Base-by-base conservation (phyloP, 192 early-diverging fungal species). In the Coemansia sp. region DNA sequence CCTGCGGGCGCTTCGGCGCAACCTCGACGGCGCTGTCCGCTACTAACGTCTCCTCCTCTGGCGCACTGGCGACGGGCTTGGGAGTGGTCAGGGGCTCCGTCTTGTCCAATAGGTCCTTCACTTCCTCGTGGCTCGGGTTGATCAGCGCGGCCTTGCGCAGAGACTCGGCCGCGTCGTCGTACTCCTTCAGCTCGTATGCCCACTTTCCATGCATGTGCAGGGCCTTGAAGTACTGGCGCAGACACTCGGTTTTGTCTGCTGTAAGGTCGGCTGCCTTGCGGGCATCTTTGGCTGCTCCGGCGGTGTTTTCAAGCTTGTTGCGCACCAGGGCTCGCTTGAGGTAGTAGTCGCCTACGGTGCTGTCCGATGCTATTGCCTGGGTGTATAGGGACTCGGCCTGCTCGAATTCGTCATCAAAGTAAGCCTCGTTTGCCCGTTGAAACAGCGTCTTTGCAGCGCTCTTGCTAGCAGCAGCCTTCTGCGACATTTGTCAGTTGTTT, bases 371-470 rank as follows among this genome's bases (percentile, higher is more conserved):
- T 65, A 93, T 87, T 20, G 90, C 87, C 66, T 88, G 74, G 6
- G 84, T 85, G 73, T 86, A 93, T 35, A 92, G 82, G 8, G 68
- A 66, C 61, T 92, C 79, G 35, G 93, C 89, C 45, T 85, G 81
- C 45, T 89, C 85, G 64, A 85, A 94, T 62, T 91, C 90, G 59
- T 91, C 91, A 58, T 91, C 89, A 69, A 91, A 87, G 68, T 88
- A 92, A 41, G 89, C 89, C 64, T 89, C 85, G 71, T 87, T 91
- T 14, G 88, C 94, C 67, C 86, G 62, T 54, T 74, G 66, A 40
- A 63, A 78, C 59, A 74, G 66, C 9, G 35, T 45, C 22, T 72
- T 74, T 65, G 65, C 81, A 0, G 69, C 45, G 56, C 66, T 63
- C 52, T 78, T 71, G 61, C 64, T 70, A 19, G 63, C 63, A 19